Percentiles rank a stretch among this genome's conserved stretches.
Evolutionary conservation across 208 protist genomes (phyloP).

Genomic region (Acanthamoeba triangularis): DNA sequence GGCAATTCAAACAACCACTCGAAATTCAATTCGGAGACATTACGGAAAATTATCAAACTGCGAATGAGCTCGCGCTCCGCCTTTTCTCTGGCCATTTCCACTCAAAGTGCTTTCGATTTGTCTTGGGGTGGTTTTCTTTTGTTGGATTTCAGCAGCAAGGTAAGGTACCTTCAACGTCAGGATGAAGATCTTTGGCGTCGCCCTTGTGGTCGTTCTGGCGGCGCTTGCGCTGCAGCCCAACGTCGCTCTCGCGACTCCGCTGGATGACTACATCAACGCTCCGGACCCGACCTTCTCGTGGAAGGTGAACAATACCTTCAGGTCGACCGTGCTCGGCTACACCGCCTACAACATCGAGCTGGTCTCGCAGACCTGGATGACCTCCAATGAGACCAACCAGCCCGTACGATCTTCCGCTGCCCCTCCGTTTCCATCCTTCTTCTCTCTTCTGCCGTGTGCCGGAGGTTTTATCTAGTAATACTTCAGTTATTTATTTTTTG

Average conservation of each 20-base stretch:
- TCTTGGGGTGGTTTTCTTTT: neutral
- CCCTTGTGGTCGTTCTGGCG: neutral
- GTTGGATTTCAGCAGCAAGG: neutral
- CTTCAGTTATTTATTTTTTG: neutral
- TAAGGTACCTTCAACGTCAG: neutral
- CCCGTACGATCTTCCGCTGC: neutral
- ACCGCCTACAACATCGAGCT: constrained; percentile 80
- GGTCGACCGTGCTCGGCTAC: neutral
- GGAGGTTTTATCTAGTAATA: neutral
- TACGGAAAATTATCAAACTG: too few species aligned
- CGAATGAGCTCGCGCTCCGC: too few species aligned
- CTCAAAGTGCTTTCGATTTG: too few species aligned
- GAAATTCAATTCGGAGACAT: too few species aligned
- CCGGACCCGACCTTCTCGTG: constrained; percentile 77
- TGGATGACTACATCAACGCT: constrained; percentile 81
- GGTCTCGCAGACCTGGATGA: constrained; percentile 80
- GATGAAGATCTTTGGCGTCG: neutral
- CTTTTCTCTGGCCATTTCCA: too few species aligned
- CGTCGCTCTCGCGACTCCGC: constrained; percentile 29
- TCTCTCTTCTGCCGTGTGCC: neutral
- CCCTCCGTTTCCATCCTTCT: neutral
- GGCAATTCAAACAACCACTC: too few species aligned
- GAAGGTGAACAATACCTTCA: constrained; percentile 22
- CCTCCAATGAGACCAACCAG: constrained; percentile 53
- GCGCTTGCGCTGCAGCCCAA: neutral